Base-by-base conservation (phyloP, 2,329 filamentous ascomycete genomes). In the Akanthomyces uredinophilus region DNA sequence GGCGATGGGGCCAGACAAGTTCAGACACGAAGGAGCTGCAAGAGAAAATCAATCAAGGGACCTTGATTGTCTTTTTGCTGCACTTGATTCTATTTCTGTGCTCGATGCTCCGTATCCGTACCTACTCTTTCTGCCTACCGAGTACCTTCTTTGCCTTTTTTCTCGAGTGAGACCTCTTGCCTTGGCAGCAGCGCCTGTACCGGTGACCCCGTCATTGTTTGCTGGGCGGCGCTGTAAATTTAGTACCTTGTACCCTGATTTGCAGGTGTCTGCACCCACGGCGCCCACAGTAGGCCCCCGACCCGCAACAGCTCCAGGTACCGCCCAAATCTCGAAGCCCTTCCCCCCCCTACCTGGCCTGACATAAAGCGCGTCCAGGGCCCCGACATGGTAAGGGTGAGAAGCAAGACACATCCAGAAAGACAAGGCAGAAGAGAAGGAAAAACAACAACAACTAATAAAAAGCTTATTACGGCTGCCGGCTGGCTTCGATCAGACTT, bases 291-390 rank as follows among this genome's bases (percentile, higher is more conserved):
- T 22, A 37, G 20, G 20, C 39, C 27, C 41, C 35, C 32, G 20
- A 16, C 22, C 55, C 44, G 35, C 44, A 24, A 14, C 35, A 43
- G 56, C 47, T 41, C 32, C 46, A 43, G 44, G 46, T 35, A 32
- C 56, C 46, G 46, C 56, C 56, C 46, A 50, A 43, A 6, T 20
- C 35, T 43, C 24, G 37, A 41, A 10, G 14, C 29, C 7, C 39
- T 35, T 52, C 46, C 55, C 29, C 32, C 39, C 44, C 60, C 46
- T 61, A 51, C 50, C 27, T 8, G n/a, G 44, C 43, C 44, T 62
- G 52, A 62, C 60, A 62, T 62, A 62, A 56, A 62, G 60, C 52
- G 39, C 41, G 29, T 20, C 47, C 37, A 52, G 5, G 37, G 52
- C 52, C 60, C 60, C 41, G 43, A 55, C 51, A 49, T 22, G 32